Evolutionary conservation across 768 basidiomycete species (phyloP).

Genomic region (Auricularia sp.): DNA sequence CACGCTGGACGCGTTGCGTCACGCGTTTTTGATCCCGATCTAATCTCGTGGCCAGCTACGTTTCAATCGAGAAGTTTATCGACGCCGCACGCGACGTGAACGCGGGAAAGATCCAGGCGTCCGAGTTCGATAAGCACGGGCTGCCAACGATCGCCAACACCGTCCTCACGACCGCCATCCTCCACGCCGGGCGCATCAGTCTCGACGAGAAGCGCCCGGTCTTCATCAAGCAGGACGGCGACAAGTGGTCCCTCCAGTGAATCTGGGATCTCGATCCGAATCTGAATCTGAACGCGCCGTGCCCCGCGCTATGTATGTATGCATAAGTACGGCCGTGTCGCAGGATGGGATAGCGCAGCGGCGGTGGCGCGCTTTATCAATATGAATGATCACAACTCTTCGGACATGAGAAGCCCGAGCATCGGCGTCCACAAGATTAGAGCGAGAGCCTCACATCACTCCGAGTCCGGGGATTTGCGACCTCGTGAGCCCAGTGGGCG

Average conservation of each 20-base stretch:
- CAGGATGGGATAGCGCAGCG: not conserved
- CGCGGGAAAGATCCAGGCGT: constrained; percentile 51
- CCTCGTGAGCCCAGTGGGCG: no score
- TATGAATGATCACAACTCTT: no score
- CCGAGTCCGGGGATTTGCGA: no score
- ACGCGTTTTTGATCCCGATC: not conserved
- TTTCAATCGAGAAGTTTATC: constrained; percentile 88
- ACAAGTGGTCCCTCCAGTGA: constrained; percentile 61
- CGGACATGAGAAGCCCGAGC: no score
- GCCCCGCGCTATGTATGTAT: not conserved
- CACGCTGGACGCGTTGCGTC: not conserved
- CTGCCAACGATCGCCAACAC: constrained; percentile 87
- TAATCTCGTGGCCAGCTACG: constrained; percentile 24
- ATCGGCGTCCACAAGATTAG: no score
- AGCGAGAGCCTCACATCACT: no score
- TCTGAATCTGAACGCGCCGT: not conserved
- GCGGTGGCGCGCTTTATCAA: not conserved
- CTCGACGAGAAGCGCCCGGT: constrained; percentile 85
- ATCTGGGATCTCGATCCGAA: no score
- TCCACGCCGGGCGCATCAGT: constrained; percentile 83
- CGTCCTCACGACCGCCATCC: constrained; percentile 75
- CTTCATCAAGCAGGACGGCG: constrained; percentile 55
- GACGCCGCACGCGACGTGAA: constrained; percentile 76
- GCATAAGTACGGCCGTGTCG: no score
- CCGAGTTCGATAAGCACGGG: constrained; percentile 67